Conservation (phyloP, 768 basidiomycete genomes). For the Psilocybe subaeruginosa region DNA sequence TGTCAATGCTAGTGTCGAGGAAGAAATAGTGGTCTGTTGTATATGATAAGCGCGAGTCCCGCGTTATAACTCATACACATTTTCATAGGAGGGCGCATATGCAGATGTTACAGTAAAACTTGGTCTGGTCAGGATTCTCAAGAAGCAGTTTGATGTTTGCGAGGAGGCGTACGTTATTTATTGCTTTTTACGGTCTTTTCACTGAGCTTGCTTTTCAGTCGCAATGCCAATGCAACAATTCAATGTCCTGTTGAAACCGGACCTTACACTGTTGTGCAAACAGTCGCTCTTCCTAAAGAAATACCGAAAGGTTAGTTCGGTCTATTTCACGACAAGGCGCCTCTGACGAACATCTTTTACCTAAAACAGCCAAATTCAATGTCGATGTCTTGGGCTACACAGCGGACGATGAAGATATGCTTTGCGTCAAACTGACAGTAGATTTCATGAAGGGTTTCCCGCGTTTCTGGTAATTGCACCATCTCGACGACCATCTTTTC, state of each 20-base stretch:
- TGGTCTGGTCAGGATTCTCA: constrained; percentile 88
- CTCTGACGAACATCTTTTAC: constrained; percentile 6
- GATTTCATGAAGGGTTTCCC: constrained; percentile 66
- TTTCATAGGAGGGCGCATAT: constrained; percentile 80
- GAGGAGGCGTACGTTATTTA: constrained; percentile 81
- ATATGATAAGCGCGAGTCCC: background rate
- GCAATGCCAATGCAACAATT: constrained; percentile 71
- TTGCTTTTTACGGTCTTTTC: background rate
- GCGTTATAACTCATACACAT: background rate
- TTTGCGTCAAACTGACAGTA: constrained; percentile 81
- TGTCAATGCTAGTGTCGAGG: constrained; percentile 61
- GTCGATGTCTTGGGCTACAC: constrained; percentile 75
- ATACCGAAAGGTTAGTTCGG: constrained; percentile 72
- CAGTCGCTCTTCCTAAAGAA: constrained; percentile 86
- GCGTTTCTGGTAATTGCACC: constrained; percentile 30
- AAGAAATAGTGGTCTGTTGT: constrained; percentile 63
- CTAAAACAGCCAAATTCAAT: constrained; percentile 74
- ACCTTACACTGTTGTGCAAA: constrained; percentile 74
- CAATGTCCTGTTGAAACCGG: constrained; percentile 86
- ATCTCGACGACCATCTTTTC: background rate
- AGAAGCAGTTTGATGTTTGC: constrained; percentile 86
- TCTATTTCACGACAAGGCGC: background rate
- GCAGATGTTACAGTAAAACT: constrained; percentile 92
- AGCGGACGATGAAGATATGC: constrained; percentile 68
- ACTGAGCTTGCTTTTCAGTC: constrained; percentile 42